Evolutionary conservation across 2,329 filamentous ascomycete species (phyloP).

Genomic region (Fonsecaea erecta): DNA sequence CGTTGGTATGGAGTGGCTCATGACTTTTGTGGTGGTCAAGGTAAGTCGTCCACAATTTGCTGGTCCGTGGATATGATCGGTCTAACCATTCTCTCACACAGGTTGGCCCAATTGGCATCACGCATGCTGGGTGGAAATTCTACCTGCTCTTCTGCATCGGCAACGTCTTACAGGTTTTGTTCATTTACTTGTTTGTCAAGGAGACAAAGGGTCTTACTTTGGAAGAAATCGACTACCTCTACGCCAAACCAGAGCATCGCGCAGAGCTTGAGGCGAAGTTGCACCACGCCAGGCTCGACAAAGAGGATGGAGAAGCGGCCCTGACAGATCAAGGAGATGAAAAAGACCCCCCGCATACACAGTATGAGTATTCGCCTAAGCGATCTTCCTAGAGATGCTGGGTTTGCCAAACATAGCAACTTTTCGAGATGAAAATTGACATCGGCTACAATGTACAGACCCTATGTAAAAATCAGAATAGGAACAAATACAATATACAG

Average conservation of each 20-base stretch:
- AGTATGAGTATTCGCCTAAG: not conserved
- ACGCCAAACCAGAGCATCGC: not conserved
- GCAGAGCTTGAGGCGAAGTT: not conserved
- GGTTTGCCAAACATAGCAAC: not conserved
- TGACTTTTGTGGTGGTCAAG: conserved; percentile 18
- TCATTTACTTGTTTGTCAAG: conserved; percentile 59
- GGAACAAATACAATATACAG: not conserved
- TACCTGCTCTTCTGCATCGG: conserved; percentile 50
- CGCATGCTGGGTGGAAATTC: conserved; percentile 51
- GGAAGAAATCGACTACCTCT: conserved; percentile 56
- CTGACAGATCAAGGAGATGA: not conserved
- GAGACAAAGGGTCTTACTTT: conserved; percentile 61
- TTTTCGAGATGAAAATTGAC: not conserved
- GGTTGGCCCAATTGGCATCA: conserved; percentile 8
- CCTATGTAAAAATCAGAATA: not conserved
- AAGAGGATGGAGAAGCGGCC: not conserved
- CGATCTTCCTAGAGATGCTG: not conserved
- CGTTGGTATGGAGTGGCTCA: conserved; percentile 54
- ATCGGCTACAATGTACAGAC: not conserved
- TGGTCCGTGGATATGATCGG: not conserved
- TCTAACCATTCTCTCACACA: not conserved
- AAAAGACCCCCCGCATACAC: not conserved
- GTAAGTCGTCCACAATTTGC: not conserved
- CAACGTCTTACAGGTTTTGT: conserved; percentile 53
- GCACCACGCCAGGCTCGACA: not conserved